Conservation (phyloP, 2,329 filamentous ascomycete species). For the Scytalidium lignicola region DNA sequence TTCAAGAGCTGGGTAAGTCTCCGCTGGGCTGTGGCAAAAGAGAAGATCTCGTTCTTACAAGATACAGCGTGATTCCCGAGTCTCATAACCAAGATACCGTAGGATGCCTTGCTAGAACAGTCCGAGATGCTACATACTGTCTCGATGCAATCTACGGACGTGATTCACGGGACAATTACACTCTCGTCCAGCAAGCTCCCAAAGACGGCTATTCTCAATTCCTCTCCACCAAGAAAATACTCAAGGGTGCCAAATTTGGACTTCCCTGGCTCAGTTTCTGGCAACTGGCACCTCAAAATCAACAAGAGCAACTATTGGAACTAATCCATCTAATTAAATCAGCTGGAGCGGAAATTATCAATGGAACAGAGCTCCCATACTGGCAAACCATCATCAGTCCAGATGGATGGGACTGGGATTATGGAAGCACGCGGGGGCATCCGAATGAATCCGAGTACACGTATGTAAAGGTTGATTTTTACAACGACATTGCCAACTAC, state of each 20-base stretch:
- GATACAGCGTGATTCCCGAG: conserved; percentile 60
- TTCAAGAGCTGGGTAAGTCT: conserved; percentile 45
- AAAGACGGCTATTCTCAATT: conserved; percentile 48
- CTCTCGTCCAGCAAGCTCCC: conserved; percentile 51
- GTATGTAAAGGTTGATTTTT: conserved; percentile 66
- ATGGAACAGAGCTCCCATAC: conserved; percentile 63
- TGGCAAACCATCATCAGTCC: conserved; percentile 58
- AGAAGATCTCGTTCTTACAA: conserved; percentile 47
- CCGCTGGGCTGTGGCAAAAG: too few relatives aligned
- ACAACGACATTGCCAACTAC: conserved; percentile 42
- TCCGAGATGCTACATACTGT: conserved; percentile 62
- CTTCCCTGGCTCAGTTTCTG: conserved; percentile 70
- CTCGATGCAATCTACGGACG: conserved; percentile 65
- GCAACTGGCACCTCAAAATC: conserved; percentile 51
- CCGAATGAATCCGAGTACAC: conserved; percentile 72
- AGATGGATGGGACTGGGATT: conserved; percentile 71
- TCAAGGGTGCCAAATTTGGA: conserved; percentile 61
- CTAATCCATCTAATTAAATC: conserved; percentile 48
- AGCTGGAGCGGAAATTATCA: conserved; percentile 63
- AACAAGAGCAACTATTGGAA: conserved; percentile 47
- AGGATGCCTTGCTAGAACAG: conserved; percentile 61
- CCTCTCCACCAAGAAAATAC: conserved; percentile 45
- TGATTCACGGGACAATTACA: conserved; percentile 62
- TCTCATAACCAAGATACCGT: conserved; percentile 64
- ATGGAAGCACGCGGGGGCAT: conserved; percentile 54